phyloP scores from a whole-genome alignment of 2,329 filamentous ascomycete species.

The Cordyceps cateniannulata region DNA sequence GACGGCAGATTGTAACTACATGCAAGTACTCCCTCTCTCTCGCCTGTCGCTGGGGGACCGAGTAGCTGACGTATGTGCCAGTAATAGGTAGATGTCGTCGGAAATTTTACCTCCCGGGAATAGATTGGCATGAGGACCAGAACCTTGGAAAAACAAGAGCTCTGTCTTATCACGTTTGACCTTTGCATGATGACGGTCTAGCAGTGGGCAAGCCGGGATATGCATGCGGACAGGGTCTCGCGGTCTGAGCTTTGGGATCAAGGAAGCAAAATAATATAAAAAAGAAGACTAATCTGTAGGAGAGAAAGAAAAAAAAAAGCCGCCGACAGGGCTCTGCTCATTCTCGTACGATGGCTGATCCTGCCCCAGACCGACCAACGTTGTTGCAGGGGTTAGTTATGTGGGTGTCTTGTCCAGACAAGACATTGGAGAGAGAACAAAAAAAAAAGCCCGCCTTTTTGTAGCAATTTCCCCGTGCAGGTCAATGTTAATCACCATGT shows the following conservation, averaged over 20 bases:
- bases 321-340: neutral
- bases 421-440: no score
- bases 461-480: neutral
- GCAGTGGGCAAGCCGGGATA: neutral
- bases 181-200: neutral
- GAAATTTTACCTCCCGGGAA: neutral
- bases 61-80: neutral
- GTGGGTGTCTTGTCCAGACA: neutral
- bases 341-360: conserved; percentile 12
- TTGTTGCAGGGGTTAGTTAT: no score
- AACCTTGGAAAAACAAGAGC: neutral
- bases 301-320: neutral
- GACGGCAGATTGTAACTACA: neutral
- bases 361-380: neutral
- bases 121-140: no score
- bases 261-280: no score
- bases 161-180: neutral
- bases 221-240: neutral
- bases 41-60: neutral
- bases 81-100: neutral
- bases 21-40: no score
- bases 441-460: neutral
- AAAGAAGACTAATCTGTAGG: no score
- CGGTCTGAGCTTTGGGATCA: neutral
- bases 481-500: neutral